These are phyloP conservation scores for Ilex paraguariensis DNA, from an alignment of 305 asterid species.

Conservation along the genomic window DNA sequence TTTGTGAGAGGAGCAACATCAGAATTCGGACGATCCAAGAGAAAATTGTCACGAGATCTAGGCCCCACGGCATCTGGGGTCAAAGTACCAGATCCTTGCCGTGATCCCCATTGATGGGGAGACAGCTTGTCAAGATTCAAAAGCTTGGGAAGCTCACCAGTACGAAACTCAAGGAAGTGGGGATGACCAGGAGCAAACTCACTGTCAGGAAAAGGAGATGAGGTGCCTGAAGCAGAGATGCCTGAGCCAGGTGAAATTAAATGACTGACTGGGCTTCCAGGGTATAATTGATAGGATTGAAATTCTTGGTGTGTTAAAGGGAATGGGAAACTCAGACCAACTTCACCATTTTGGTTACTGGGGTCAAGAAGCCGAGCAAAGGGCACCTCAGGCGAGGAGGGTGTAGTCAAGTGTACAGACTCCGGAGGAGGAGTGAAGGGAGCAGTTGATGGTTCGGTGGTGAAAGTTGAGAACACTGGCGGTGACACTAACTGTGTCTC, in stretches of 20 bases:
- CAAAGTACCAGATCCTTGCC: constrained; percentile 61
- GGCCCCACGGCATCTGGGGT: constrained; percentile 57
- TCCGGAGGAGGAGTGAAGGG: constrained; percentile 98
- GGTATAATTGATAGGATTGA: constrained; percentile 87
- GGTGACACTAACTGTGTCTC: constrained; percentile 96
- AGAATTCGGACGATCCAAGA: constrained; percentile 39
- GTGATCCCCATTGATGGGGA: constrained; percentile 59
- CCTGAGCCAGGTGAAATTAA: constrained; percentile 90
- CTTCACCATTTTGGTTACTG: constrained; percentile 42
- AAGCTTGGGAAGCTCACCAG: constrained; percentile 46
- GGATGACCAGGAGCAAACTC: constrained; percentile 54
- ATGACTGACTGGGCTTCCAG: constrained; percentile 93
- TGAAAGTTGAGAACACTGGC: constrained; percentile 81
- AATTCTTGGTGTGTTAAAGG: constrained; percentile 64
- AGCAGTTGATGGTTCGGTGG: constrained; percentile 97
- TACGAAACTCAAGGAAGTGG: constrained; percentile 48
- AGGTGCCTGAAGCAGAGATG: constrained; percentile 85
- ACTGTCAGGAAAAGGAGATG: constrained; percentile 75
- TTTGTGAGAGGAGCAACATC: constrained; percentile 40
- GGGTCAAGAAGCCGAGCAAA: constrained; percentile 88
- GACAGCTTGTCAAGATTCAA: constrained; percentile 70
- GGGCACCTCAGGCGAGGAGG: constrained; percentile 98
- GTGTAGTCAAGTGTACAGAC: constrained; percentile 76
- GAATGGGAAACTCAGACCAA: constrained; percentile 54
- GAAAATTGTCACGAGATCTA: constrained; percentile 22